Evolutionary conservation across 192 early-diverging fungal species (phyloP), one percentile per base, ranked within the genome.

Genomic region (Linnemannia zychae): DNA sequence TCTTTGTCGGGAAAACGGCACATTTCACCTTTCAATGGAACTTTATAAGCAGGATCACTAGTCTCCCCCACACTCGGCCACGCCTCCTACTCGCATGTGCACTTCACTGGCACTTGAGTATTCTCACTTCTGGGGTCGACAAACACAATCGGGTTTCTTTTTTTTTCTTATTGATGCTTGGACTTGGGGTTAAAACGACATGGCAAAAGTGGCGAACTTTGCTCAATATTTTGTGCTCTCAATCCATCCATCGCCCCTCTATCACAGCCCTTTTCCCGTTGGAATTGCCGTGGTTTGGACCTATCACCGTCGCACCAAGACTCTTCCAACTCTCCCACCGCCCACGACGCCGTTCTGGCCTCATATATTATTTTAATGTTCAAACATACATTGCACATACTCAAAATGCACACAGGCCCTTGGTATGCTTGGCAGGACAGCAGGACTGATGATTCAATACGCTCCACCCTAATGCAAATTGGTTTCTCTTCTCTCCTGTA

Each of bases 401-500:
- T 38, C 18, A 9, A 34, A 34, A 68, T 40, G n/a, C n/a, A n/a
- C n/a, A n/a, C n/a, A n/a, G n/a, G n/a, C n/a, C n/a, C 67, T 20
- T n/a, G 18, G 7, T 31, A 34, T 40, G 5, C 67, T 80, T 31
- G 36, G 49, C 49, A 48, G 36, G 57, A 63, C 13, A 22, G 49
- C 49, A 48, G 36, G 57, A 63, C 13, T 24, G 57, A 31, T 63
- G 57, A 69, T 69, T 40, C 20, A 60, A 60, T 60, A 40, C 17
- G 24, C 28, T 3, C 4, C 11, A 7, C n/a, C 11, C 70, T 71
- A 48, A 48, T 22, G 18, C 28, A 36, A 66, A 46, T 22, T 77
- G 57, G 57, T 31, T 63, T 74, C n/a, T 77, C 3, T 1, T 28
- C 52, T 50, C 31, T 22, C 24, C 31, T 69, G 17, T 46, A 90